Conservation (phyloP, 768 basidiomycete genomes). For the Filobasidium wieringae region DNA sequence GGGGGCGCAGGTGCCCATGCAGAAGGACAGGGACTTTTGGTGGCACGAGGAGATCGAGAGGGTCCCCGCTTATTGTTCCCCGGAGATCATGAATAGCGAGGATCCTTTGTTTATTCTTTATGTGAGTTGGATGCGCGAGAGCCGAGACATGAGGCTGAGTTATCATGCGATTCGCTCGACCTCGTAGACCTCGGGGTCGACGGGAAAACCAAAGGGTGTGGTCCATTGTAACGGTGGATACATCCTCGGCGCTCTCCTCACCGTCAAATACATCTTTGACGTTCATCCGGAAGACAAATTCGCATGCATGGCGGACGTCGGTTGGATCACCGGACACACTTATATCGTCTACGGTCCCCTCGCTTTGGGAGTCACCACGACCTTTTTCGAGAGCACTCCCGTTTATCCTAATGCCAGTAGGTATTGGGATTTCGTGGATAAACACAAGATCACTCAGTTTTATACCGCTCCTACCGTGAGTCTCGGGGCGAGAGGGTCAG, state of each 20-base stretch:
- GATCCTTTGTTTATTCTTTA: slow-evolving; percentile 98
- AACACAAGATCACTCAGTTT: slow-evolving; percentile 88
- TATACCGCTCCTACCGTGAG: slow-evolving; percentile 49
- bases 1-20: slow-evolving; percentile 69
- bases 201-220: slow-evolving; percentile 94
- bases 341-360: slow-evolving; percentile 96
- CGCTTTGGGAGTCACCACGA: slow-evolving; percentile 43
- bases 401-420: slow-evolving; percentile 91
- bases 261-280: slow-evolving; percentile 96
- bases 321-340: slow-evolving; percentile 97
- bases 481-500: neutral
- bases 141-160: neutral
- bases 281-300: slow-evolving; percentile 92
- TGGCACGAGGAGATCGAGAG: slow-evolving; percentile 86
- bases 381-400: slow-evolving; percentile 90
- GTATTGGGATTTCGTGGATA: slow-evolving; percentile 93
- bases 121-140: slow-evolving; percentile 45
- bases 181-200: slow-evolving; percentile 75
- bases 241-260: slow-evolving; percentile 78
- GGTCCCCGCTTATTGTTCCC: slow-evolving; percentile 77
- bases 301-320: slow-evolving; percentile 96
- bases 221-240: slow-evolving; percentile 56
- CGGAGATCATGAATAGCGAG: slow-evolving; percentile 77
- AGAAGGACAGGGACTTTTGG: slow-evolving; percentile 77
- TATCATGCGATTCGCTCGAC: slow-evolving; percentile 9